A percentile compares a stretch with the other conserved stretches of the same genome.
These are phyloP conservation scores for Sophora flavescens DNA, from an alignment of 306 rosid genomes.

Conservation along the genomic window DNA sequence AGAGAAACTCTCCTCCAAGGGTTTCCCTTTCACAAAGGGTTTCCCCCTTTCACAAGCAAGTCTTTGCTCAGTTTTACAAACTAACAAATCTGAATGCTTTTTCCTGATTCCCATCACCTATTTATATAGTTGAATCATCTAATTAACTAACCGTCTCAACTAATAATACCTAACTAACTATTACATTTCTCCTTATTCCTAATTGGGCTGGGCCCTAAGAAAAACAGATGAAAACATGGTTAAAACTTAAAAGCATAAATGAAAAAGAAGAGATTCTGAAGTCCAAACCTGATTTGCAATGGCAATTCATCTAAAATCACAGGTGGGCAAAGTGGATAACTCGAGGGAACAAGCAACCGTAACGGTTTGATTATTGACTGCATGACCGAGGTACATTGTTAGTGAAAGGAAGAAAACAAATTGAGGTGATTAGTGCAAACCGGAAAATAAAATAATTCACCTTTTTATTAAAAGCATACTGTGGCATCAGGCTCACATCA, in stretches of 20 bases:
- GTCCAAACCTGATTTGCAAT: constrained; percentile 47
- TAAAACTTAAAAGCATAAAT: not conserved
- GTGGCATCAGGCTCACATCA: constrained; percentile 9
- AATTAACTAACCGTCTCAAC: no score
- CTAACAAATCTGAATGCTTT: no score
- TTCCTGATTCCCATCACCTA: no score
- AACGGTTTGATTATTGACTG: constrained; percentile 51
- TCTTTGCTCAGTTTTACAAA: no score
- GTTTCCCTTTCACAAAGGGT: no score
- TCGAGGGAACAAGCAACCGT: constrained; percentile 51
- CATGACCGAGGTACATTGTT: constrained; percentile 35
- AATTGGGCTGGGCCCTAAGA: no score
- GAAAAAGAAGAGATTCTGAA: not conserved
- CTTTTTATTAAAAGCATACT: constrained; percentile 34
- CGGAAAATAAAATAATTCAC: constrained; percentile 36
- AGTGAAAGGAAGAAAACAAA: not conserved
- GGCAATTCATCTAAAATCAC: constrained; percentile 44
- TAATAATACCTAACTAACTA: no score
- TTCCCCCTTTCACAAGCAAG: no score
- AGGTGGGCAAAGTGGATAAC: constrained; percentile 50
- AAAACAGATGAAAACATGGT: not conserved
- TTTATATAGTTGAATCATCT: no score
- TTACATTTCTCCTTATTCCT: no score
- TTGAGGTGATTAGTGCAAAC: not conserved
- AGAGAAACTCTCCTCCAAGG: no score